phyloP scores from a whole-genome alignment of 768 basidiomycete genomes.

The Goffeauzyma gilvescens region DNA sequence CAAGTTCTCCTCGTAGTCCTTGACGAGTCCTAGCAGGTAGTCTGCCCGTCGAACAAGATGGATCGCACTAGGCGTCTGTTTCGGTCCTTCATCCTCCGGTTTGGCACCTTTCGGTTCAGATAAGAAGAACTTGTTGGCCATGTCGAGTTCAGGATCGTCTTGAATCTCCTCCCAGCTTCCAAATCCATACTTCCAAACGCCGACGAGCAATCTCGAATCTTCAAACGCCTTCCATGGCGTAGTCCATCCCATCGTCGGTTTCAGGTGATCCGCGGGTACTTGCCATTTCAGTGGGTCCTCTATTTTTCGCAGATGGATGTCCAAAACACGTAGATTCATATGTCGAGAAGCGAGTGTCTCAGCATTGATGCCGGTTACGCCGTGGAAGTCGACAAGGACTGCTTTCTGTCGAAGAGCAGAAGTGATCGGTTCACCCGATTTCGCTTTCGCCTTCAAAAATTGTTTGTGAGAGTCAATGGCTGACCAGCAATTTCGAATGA shows the following conservation, averaged over 20 bases:
- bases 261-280: constrained; percentile 80
- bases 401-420: constrained; percentile 95
- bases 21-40: constrained; percentile 38
- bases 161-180: constrained; percentile 93
- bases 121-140: constrained; percentile 88
- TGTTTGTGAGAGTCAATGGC: constrained; percentile 71
- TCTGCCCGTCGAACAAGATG: constrained; percentile 94
- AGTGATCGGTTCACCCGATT: constrained; percentile 69
- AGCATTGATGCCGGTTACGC: constrained; percentile 85
- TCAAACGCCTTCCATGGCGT: constrained; percentile 83
- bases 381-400: constrained; percentile 73
- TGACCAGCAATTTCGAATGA: constrained; percentile 62
- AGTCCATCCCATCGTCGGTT: constrained; percentile 88
- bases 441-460: constrained; percentile 54
- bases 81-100: constrained; percentile 11
- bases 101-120: constrained; percentile 74
- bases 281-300: constrained; percentile 64
- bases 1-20: constrained; percentile 29
- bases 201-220: constrained; percentile 84
- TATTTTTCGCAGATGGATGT: constrained; percentile 52
- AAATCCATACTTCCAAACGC: constrained; percentile 81
- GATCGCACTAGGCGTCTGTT: constrained; percentile 59
- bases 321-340: constrained; percentile 72
- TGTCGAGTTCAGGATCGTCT: constrained; percentile 55
- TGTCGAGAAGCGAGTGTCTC: constrained; percentile 83